Conservation (phyloP, 164 flowering plant genomes). For the Umbellularia californica region DNA sequence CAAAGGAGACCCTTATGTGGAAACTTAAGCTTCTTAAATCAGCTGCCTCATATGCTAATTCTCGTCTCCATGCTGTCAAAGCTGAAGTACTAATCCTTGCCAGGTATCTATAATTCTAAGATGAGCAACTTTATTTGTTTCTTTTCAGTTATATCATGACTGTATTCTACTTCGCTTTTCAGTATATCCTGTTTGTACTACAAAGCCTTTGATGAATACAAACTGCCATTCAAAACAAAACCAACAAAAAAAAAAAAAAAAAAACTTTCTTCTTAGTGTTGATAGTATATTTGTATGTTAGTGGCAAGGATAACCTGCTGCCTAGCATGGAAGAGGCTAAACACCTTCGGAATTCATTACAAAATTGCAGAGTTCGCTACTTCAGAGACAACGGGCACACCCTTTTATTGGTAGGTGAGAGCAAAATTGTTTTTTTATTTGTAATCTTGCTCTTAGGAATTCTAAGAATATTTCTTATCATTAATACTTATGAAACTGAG, state of each 20-base stretch:
- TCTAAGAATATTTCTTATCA: neutral
- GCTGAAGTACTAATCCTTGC: slow-evolving; percentile 94
- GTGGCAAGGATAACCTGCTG: slow-evolving; percentile 83
- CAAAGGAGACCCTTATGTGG: slow-evolving; percentile 84
- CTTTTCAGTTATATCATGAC: too few relatives aligned
- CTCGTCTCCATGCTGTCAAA: slow-evolving; percentile 94
- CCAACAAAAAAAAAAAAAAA: too few relatives aligned
- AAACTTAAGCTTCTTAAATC: slow-evolving; percentile 76
- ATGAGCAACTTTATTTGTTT: neutral
- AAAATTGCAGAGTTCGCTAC: slow-evolving; percentile 53
- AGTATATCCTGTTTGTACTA: too few relatives aligned
- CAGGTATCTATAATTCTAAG: slow-evolving; percentile 40
- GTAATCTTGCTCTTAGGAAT: neutral
- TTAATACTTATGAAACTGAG: neutral
- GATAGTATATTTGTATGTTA: slow-evolving; percentile 26
- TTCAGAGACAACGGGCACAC: slow-evolving; percentile 74
- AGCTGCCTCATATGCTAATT: slow-evolving; percentile 87
- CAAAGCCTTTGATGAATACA: neutral
- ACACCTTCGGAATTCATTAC: slow-evolving; percentile 38
- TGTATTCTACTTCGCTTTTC: too few relatives aligned
- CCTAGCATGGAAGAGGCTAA: slow-evolving; percentile 74
- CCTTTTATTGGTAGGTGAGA: slow-evolving; percentile 5
- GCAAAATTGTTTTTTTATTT: neutral
- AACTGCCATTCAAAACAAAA: too few relatives aligned
- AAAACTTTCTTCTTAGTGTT: neutral